Conservation (phyloP, 768 basidiomycete species). For the Suillus tomentosus region DNA sequence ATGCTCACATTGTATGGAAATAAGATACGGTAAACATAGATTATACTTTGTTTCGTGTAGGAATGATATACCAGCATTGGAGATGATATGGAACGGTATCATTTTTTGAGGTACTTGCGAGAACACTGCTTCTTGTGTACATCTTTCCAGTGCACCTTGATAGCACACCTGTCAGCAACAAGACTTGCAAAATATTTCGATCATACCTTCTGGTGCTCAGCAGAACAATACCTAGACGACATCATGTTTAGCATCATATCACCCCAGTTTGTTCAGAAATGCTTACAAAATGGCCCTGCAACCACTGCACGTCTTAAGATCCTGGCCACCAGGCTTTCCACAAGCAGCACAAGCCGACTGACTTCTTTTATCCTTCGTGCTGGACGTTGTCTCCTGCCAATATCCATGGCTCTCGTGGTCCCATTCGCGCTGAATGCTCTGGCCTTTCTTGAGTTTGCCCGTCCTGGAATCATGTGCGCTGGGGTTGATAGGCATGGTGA, state of each 20-base stretch:
- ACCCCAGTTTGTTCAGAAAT: conserved; percentile 14
- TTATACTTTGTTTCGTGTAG: background rate
- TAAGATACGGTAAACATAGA: background rate
- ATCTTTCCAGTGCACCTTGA: conserved; percentile 25
- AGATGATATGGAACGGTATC: background rate
- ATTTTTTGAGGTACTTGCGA: conserved; percentile 11
- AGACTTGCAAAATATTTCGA: conserved; percentile 1
- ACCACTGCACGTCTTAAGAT: conserved; percentile 29
- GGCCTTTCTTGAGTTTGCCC: conserved; percentile 12
- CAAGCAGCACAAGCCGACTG: conserved; percentile 31
- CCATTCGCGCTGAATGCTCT: conserved; percentile 16
- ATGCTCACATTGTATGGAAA: background rate
- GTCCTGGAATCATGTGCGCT: conserved; percentile 9
- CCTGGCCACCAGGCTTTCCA: conserved; percentile 30
- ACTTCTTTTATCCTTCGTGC: conserved; percentile 24
- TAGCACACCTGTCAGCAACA: conserved; percentile 9
- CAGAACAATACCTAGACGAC: conserved; percentile 17
- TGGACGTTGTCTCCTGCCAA: conserved; percentile 30
- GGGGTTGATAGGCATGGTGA: conserved; percentile 25
- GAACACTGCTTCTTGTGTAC: conserved; percentile 24
- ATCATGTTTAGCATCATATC: conserved; percentile 12
- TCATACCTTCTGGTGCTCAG: conserved; percentile 22
- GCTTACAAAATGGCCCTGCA: conserved; percentile 26
- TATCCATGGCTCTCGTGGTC: conserved; percentile 23
- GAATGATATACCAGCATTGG: background rate